Conservation (phyloP, 2,329 filamentous ascomycete species). For the Pseudocercospora cruenta region DNA sequence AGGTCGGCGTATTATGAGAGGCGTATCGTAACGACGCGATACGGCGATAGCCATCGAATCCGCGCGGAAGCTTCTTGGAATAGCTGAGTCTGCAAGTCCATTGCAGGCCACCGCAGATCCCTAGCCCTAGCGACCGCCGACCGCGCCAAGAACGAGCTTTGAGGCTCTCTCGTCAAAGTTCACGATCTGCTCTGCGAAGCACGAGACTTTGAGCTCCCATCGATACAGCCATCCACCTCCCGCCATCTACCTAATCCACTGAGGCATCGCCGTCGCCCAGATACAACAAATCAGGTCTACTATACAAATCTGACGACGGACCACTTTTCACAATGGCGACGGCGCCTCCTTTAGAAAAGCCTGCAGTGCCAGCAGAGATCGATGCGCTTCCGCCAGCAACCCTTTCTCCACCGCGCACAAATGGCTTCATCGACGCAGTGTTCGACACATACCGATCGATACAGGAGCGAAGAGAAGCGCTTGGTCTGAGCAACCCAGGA, state of each 20-base stretch:
- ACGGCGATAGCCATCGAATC: background rate
- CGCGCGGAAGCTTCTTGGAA: background rate
- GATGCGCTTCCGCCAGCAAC: slow-evolving; percentile 26
- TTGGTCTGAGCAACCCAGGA: slow-evolving; percentile 90
- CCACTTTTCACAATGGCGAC: slow-evolving; percentile 13
- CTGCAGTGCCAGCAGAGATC: slow-evolving; percentile 29
- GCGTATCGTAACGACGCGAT: background rate
- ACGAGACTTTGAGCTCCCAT: background rate
- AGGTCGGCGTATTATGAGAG: slow-evolving; percentile 1
- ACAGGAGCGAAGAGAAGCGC: slow-evolving; percentile 80
- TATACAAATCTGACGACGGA: background rate
- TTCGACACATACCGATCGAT: slow-evolving; percentile 77
- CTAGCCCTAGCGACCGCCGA: too few relatives aligned
- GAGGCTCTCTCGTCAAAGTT: background rate
- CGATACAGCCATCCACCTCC: background rate
- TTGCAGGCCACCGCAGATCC: too few relatives aligned
- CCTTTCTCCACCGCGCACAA: slow-evolving; percentile 32
- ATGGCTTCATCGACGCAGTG: slow-evolving; percentile 37
- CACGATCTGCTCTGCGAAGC: background rate
- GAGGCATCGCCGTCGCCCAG: slow-evolving; percentile 3
- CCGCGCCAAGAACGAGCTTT: background rate
- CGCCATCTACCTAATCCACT: background rate
- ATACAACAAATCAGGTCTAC: background rate
- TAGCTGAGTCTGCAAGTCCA: too few relatives aligned
- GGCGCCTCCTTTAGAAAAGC: slow-evolving; percentile 29